Conservation (phyloP, 2,329 filamentous ascomycete species). For the Phyllosticta citribraziliensis region DNA sequence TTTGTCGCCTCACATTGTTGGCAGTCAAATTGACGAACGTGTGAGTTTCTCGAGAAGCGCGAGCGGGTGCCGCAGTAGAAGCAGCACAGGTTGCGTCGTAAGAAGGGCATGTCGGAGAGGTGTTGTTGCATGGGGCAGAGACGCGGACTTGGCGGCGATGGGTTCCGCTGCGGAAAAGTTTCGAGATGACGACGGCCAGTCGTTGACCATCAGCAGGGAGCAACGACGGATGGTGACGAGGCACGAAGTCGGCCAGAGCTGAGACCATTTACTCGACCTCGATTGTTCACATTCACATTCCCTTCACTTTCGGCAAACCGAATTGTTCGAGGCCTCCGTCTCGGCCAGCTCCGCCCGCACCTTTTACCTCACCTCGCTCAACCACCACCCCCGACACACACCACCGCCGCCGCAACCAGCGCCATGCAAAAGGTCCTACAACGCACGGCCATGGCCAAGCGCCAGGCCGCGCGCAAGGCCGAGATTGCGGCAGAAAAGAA, state of each 20-base stretch:
- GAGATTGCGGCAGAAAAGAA: constrained; percentile 12
- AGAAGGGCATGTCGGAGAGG: constrained; percentile 20
- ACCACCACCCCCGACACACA: neutral
- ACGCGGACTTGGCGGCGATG: constrained; percentile 6
- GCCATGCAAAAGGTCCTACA: constrained; percentile 56
- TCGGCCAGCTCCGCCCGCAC: neutral
- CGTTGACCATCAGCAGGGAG: neutral
- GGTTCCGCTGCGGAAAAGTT: neutral
- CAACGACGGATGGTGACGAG: neutral
- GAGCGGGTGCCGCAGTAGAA: constrained; percentile 52
- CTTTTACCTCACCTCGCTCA: constrained; percentile 1
- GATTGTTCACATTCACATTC: neutral
- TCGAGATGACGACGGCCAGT: neutral
- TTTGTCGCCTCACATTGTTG: constrained; percentile 76
- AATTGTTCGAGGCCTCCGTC: neutral
- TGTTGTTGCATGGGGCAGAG: constrained; percentile 2
- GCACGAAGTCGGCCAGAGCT: neutral
- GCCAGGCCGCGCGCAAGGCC: constrained; percentile 43
- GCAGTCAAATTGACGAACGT: constrained; percentile 60
- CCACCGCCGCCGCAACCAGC: neutral
- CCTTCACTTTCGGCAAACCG: neutral
- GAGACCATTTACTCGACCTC: neutral
- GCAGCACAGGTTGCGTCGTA: constrained; percentile 23
- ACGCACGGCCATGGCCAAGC: constrained; percentile 56
- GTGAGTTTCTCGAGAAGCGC: constrained; percentile 47